Evolutionary conservation across 1,139 yeast genomes (phyloP).

Genomic region (Pichia terricola): DNA sequence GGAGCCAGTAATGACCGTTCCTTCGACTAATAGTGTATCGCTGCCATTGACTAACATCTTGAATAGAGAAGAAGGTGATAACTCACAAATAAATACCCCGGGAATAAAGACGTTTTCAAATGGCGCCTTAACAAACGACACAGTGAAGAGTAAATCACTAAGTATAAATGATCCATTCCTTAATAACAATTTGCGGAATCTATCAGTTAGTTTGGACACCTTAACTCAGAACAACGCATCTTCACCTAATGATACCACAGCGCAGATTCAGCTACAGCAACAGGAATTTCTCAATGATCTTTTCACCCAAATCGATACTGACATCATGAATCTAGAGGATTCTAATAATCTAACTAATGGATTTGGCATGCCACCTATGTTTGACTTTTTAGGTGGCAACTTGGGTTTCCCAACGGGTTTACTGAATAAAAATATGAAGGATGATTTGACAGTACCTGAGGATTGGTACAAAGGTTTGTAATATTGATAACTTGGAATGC

Average conservation of each 20-base stretch:
- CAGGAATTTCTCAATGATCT: slow-evolving; percentile 20
- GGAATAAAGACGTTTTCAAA: not conserved
- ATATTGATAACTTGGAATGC: no score
- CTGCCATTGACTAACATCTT: not conserved
- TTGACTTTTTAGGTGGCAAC: slow-evolving; percentile 9
- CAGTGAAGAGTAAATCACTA: slow-evolving; percentile 1
- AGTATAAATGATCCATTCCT: not conserved
- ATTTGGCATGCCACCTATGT: slow-evolving; percentile 7
- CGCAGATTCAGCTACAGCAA: slow-evolving; percentile 9
- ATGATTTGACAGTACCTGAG: slow-evolving; percentile 2
- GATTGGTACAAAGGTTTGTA: slow-evolving; percentile 7
- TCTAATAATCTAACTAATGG: not conserved
- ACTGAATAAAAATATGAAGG: not conserved
- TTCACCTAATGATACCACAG: not conserved
- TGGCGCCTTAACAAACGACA: not conserved
- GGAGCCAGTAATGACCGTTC: not conserved
- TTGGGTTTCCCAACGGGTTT: slow-evolving; percentile 1
- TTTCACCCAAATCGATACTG: slow-evolving; percentile 22
- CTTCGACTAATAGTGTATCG: not conserved
- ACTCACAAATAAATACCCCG: not conserved
- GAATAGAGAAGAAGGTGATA: not conserved
- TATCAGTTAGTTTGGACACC: not conserved
- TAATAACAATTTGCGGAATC: not conserved
- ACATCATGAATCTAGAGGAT: slow-evolving; percentile 15
- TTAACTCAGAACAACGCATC: not conserved